Conservation (phyloP, 2,329 filamentous ascomycete genomes). For the Colletotrichum sp. region DNA sequence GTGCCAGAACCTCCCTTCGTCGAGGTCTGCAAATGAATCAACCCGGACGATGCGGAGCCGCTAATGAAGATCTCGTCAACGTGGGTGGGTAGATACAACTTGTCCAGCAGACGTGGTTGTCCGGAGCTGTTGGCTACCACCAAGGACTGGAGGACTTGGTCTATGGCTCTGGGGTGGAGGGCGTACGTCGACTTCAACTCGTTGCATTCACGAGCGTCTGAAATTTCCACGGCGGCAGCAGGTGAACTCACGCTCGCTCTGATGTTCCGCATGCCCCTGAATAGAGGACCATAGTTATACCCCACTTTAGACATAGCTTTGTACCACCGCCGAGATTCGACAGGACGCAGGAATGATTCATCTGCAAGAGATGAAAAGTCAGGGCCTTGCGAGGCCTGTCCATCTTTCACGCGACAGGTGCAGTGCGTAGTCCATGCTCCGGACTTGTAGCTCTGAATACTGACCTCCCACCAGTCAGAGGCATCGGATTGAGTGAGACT, state of each 20-base stretch:
- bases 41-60: fast-evolving
- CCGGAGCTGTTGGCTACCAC: neutral
- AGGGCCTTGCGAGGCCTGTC: neutral
- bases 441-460: neutral
- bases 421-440: neutral
- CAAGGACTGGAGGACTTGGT: neutral
- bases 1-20: neutral
- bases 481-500: neutral
- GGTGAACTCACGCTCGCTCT: neutral
- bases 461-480: conserved; percentile 1
- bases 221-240: neutral
- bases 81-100: neutral
- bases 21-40: neutral
- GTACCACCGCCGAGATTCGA: neutral
- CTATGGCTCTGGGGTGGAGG: neutral
- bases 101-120: neutral
- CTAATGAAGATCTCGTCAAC: neutral
- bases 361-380: neutral
- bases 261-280: neutral
- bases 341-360: neutral
- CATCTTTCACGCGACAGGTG: neutral
- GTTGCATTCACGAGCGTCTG: neutral
- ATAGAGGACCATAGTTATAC: neutral
- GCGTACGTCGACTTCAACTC: neutral
- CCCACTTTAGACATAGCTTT: neutral